Base-by-base conservation (phyloP, 768 basidiomycete species). In the Kwoniella botswanensis region DNA sequence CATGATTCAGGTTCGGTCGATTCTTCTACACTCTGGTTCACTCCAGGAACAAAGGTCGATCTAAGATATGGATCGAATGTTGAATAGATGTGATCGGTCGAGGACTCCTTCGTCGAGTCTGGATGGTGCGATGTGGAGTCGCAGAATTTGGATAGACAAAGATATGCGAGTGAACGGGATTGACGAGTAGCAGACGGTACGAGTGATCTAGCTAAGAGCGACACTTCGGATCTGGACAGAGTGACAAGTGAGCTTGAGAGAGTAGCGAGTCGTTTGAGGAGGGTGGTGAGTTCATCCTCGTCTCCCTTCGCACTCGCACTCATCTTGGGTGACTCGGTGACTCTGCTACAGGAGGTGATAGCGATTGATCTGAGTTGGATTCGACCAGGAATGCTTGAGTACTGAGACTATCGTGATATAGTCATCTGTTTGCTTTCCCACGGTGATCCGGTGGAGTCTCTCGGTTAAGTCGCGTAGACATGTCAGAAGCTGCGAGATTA, bases 141-240 rank as follows among this genome's bases (percentile, higher is more conserved):
- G 55, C 71, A 64, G 56, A 64, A 71, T 58, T 76, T 78, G 15
- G 75, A 73, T 12, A 79, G 26, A 64, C 65, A 65, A 0, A 79
- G 71, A 50, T 59, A 75, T 1, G 78, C 69, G 5, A 79, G 29
- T 11, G 75, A 73, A 26, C 65, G 60, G 29, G 57, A 50, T 13
- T 63, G 43, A 41, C 68, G 65, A 29, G 71, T 53, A 7, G 68
- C 54, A 2, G 71, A 57, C 7, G 76, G 72, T 13, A 74, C n/a
- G n/a, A 74, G 63, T 13, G 71, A 68, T 6, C 59, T 59, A 18
- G 71, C 71, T n/a, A 79, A 65, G 6, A 79, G 67, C 3, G 50
- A 13, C 4, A 76, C 46, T 43, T 79, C 70, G 9, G 55, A 29
- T 9, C 56, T 42, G 21, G 43, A 26, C 35, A 54, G 54, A 10